Evolutionary conservation across 2,329 filamentous ascomycete species (phyloP).

Genomic region (Aspergillus pseudoterreus): DNA sequence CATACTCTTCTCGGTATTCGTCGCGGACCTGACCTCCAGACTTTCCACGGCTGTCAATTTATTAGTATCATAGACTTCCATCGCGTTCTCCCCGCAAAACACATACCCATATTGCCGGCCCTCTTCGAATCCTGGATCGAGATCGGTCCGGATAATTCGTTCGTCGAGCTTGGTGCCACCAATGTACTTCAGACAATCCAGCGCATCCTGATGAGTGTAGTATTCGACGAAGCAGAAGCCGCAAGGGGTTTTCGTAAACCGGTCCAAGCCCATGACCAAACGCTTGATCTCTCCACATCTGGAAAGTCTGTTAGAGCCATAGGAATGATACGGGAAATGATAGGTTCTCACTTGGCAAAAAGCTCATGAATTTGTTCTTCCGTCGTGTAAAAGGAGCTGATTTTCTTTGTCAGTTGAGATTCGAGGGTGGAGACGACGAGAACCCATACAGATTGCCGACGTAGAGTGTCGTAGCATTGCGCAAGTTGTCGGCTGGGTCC

Average conservation of each 20-base stretch:
- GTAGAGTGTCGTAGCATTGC: constrained; percentile 88
- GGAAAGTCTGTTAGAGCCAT: constrained; percentile 9
- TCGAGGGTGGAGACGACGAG: constrained; percentile 26
- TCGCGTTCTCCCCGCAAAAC: background rate
- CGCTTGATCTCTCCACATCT: constrained; percentile 94
- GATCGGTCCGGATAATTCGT: constrained; percentile 88
- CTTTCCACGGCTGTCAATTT: constrained; percentile 65
- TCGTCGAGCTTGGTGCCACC: constrained; percentile 98
- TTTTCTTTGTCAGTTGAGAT: constrained; percentile 5
- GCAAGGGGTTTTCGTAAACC: constrained; percentile 95
- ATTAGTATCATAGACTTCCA: background rate
- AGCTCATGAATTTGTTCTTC: constrained; percentile 98
- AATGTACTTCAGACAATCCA: constrained; percentile 98
- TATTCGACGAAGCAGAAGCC: constrained; percentile 99
- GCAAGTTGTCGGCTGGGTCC: constrained; percentile 73
- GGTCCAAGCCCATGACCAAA: constrained; percentile 94
- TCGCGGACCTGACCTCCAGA: constrained; percentile 95
- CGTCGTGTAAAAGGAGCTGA: constrained; percentile 91
- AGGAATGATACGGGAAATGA: background rate
- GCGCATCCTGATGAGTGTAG: constrained; percentile 93
- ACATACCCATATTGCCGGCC: constrained; percentile 82
- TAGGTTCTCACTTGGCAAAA: constrained; percentile 67
- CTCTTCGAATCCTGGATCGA: constrained; percentile 94
- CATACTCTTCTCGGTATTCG: constrained; percentile 95
- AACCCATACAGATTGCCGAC: constrained; percentile 78